Percentiles rank a stretch among this genome's conserved stretches.
phyloP scores from a whole-genome alignment of 2,329 filamentous ascomycete species.

The Pestalotiopsis sp. region DNA sequence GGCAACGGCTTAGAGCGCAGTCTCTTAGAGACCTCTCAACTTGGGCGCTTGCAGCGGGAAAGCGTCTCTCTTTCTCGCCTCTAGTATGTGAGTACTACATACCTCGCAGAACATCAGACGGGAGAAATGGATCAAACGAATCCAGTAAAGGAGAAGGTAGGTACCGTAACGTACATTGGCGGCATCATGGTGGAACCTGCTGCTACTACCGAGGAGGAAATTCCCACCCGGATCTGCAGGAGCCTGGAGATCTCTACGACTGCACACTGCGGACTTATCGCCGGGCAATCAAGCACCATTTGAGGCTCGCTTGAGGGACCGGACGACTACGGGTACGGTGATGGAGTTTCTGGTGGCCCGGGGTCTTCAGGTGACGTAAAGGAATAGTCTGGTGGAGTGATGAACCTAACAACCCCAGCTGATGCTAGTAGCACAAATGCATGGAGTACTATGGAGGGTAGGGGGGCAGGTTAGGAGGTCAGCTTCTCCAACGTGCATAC shows the following conservation, averaged over 20 bases:
- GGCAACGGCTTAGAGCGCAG: not conserved
- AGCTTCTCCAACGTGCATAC: not conserved
- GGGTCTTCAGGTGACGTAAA: slow-evolving; percentile 6
- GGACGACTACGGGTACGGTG: not conserved
- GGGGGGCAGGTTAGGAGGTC: not conserved
- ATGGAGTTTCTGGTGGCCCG: slow-evolving; percentile 2
- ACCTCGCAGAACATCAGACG: too few species aligned
- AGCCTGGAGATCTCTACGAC: not conserved
- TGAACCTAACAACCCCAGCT: not conserved
- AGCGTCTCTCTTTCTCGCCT: not conserved
- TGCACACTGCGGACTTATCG: too few species aligned
- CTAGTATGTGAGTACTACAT: too few species aligned
- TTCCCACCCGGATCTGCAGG: not conserved
- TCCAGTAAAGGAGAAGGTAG: too few species aligned
- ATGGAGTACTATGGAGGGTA: not conserved
- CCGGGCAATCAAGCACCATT: not conserved
- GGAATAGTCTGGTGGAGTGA: slow-evolving; percentile 5
- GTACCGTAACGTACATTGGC: too few species aligned
- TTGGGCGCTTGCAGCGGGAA: slow-evolving; percentile 9
- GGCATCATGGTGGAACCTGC: not conserved
- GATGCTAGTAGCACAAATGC: not conserved
- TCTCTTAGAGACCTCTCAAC: not conserved
- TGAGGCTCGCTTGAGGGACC: slow-evolving; percentile 2
- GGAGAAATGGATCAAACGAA: too few species aligned
- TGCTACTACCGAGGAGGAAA: not conserved